Base-by-base conservation (phyloP, 345 rosid species). In the Lumnitzera littorea region DNA sequence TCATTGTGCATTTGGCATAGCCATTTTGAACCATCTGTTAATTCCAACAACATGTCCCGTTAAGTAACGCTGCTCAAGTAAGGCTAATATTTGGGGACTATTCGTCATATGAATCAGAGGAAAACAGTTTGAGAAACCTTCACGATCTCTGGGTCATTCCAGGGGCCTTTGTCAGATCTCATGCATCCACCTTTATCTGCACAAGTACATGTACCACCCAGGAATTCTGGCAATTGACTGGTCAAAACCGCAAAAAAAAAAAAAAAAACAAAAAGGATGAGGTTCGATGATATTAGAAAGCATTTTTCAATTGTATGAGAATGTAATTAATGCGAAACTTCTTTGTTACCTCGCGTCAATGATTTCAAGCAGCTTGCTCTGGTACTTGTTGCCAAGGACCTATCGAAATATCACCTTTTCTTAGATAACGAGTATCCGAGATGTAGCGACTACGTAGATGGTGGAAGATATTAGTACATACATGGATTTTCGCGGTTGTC, bases 21-120 rank as follows among this genome's bases (percentile, higher is more conserved):
- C 95, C 96, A 58, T 81, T 79, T 50, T 72, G 82, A 59, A 89
- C 91, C 81, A 77, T 79, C 96, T 89, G 61, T 24, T 48, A 47
- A 62, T 14, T 55, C 63, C 58, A 58, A 16, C 54, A 51, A 29
- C 36, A 29, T 6, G 7, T 29, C 36, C 36, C 36, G 7, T 29
- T 20, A 29, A 29, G 36, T n/a, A 5, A n/a, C 25, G 11, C 3
- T 13, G 15, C 13, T 16, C 31, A 27, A 27, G 31, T 53, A 17
- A 15, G 17, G 55, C 13, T 25, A 53, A 11, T 53, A 17, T 12
- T 53, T 53, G 24, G 25, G 7, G n/a, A 16, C 1, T 2, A 16
- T 52, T 2, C 9, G 11, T 53, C 13, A 14, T 27, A 6, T 12
- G 17, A 8, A 8, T 20, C 13, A 12, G 20, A 53, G 20, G 11